Base-by-base conservation (phyloP, 2,329 filamentous ascomycete genomes). In the Sordariomycetes sp. region DNA sequence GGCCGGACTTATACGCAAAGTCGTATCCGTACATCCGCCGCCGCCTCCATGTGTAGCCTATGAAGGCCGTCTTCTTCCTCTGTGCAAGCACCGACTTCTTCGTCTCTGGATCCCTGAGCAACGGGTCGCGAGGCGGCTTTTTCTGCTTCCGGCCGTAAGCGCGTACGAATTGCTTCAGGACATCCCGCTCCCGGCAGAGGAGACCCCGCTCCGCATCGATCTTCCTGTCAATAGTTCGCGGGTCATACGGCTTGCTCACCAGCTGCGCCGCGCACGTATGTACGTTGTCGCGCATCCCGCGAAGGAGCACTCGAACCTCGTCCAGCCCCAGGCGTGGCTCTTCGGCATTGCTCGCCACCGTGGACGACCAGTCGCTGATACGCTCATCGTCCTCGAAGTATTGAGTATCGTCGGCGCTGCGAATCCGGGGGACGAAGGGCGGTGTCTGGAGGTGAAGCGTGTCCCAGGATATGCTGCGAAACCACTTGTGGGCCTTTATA, bases 401-500 rank as follows among this genome's bases (percentile, higher is more conserved):
- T 65, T 88, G 89, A 1, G 91, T 94, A 67, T 92, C 88, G 56
- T 88, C 86, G 62, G 79, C 75, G 34, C 77, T 75, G 46, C 77
- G 76, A 25, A 97, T 85, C 11, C 83, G 79, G 0, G 93, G 93
- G 1, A 95, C 76, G 65, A 95, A 93, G 0, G 92, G 92, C 0
- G 93, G 92, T 10, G 76, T 75, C 58, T 83, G 79, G 37, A 80
- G 72, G 65, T 94, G 88, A 18, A 96, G 71, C 0, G 80, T 81
- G 16, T 88, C 82, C 94, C 90, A 97, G 1, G 83, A 80, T 18
- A 95, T 82, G 55, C 84, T 83, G 59, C 79, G 79, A 74, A 97
- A 97, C 80, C 93, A 97, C 12, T 83, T 82, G 71, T 97, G 94
- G 3, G 79, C 73, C 69, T 95, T 97, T 76, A 97, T 95, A 58